A percentile compares a stretch with the other conserved stretches of the same genome.
These are phyloP conservation scores for Furcasterigmium sp. DNA, from an alignment of 2,329 filamentous ascomycete species.

Conservation along the genomic window DNA sequence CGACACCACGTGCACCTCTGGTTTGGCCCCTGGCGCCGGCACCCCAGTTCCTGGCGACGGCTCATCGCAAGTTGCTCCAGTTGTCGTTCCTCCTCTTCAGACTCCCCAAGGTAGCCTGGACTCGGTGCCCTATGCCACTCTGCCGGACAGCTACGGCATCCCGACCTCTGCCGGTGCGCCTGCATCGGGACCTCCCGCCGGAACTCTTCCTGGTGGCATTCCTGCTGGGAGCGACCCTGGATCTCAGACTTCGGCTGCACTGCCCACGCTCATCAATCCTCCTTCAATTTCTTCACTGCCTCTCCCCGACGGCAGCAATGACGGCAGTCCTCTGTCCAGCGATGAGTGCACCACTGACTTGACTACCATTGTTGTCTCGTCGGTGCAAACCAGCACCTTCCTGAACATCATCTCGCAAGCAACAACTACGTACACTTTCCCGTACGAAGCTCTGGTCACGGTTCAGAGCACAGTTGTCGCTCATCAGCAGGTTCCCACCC, in stretches of 20 bases:
- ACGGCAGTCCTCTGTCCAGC: not conserved
- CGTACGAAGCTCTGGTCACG: constrained; percentile 11
- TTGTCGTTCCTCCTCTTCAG: not conserved
- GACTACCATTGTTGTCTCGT: constrained; percentile 5
- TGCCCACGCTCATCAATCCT: not conserved
- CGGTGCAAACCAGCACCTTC: constrained; percentile 30
- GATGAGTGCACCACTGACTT: not conserved
- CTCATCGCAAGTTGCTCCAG: not conserved
- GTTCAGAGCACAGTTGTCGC: constrained; percentile 3
- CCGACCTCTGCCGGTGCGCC: not conserved
- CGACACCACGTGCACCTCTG: not conserved
- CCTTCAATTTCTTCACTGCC: not conserved
- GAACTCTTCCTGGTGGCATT: not conserved
- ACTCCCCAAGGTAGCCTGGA: not conserved
- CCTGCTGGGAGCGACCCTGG: not conserved
- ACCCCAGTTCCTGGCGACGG: not conserved
- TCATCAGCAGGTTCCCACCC: not conserved
- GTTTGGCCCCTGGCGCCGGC: not conserved
- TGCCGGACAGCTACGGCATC: constrained; percentile 1
- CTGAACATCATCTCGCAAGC: constrained; percentile 30
- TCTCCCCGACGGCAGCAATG: not conserved
- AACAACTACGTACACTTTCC: constrained; percentile 31
- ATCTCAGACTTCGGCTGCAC: not conserved
- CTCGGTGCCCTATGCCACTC: not conserved
- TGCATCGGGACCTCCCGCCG: not conserved